Percentiles rank a stretch among this genome's conserved stretches.
Evolutionary conservation across 1,139 yeast species (phyloP).

Genomic region (Meyerozyma guilliermondii): DNA sequence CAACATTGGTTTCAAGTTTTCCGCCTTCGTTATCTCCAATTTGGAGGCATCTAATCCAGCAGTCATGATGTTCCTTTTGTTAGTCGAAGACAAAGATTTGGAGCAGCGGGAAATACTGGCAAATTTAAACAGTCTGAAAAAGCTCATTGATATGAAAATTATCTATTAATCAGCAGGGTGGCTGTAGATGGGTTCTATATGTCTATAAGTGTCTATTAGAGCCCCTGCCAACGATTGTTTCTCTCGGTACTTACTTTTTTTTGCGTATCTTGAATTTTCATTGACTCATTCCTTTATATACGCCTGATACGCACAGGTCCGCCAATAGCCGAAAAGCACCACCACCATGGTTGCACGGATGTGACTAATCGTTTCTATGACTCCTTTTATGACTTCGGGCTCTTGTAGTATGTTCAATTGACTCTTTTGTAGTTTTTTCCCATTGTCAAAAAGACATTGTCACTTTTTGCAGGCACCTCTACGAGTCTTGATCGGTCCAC

Average conservation of each 20-base stretch:
- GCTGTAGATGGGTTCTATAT: background rate
- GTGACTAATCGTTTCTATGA: background rate
- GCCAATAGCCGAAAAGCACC: background rate
- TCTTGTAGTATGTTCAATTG: too few relatives aligned
- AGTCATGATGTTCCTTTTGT: conserved; percentile 8
- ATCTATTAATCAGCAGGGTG: background rate
- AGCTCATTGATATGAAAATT: background rate
- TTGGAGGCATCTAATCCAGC: conserved; percentile 66
- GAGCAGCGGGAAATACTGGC: background rate
- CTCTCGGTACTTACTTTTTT: background rate
- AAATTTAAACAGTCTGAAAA: background rate
- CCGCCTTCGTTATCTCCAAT: conserved; percentile 52
- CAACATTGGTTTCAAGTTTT: conserved; percentile 57
- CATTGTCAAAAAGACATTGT: too few relatives aligned
- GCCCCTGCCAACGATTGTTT: background rate
- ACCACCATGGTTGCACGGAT: background rate
- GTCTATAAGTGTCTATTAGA: background rate
- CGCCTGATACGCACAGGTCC: background rate
- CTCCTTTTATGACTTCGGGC: background rate
- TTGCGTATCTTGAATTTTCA: background rate
- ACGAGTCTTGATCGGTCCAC: conserved; percentile 5
- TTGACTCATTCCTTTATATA: conserved; percentile 2
- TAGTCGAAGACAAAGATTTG: background rate
- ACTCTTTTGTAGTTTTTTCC: too few relatives aligned
- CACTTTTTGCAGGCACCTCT: too few relatives aligned